These are phyloP conservation scores for Scleromitrula shiraiana DNA, from an alignment of 2,329 filamentous ascomycete species.

Conservation along the genomic window DNA sequence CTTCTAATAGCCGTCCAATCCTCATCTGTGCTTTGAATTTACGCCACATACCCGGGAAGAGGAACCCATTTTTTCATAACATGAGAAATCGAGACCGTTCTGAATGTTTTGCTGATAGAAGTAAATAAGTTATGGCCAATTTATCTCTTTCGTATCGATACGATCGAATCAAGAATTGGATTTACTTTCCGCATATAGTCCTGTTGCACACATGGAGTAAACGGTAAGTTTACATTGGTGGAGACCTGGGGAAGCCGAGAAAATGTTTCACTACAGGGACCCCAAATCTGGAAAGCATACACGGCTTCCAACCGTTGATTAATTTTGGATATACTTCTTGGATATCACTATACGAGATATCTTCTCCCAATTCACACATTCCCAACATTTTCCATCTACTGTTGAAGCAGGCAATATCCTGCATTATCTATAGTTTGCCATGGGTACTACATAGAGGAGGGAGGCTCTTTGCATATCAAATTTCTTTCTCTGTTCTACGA, in stretches of 20 bases:
- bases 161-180: too few species aligned
- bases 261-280: slow-evolving; percentile 4
- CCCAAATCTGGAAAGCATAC: background rate
- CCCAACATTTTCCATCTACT: background rate
- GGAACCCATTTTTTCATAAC: background rate
- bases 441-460: too few species aligned
- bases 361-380: background rate
- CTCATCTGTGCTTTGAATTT: too few species aligned
- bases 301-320: background rate
- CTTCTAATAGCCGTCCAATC: too few species aligned
- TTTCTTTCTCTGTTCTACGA: background rate
- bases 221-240: background rate
- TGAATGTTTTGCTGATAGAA: background rate
- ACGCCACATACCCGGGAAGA: background rate
- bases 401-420: too few species aligned
- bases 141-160: background rate
- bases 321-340: background rate
- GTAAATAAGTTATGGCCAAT: too few species aligned
- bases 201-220: slow-evolving; percentile 1
- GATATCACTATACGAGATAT: background rate
- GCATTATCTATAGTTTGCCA: too few species aligned
- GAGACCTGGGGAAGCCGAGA: background rate
- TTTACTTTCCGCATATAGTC: background rate
- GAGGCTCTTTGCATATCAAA: background rate
- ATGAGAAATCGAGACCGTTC: slow-evolving; percentile 2